phyloP scores from a whole-genome alignment of 2,329 filamentous ascomycete species.

The Aspergillus alliaceus region DNA sequence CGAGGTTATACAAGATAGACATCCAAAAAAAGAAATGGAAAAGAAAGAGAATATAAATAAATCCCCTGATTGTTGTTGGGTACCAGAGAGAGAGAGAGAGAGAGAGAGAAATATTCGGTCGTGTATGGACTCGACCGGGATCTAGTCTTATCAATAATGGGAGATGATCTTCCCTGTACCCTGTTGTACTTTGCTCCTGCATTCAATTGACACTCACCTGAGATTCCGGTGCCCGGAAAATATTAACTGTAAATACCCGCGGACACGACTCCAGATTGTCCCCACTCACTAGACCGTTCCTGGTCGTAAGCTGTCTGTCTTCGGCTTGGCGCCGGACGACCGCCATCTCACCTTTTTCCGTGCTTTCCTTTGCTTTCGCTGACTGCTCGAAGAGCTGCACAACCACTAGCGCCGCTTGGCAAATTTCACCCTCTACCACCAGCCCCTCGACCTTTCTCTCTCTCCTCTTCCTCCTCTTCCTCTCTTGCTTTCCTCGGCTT shows the following conservation, averaged over 20 bases:
- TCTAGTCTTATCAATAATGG: neutral
- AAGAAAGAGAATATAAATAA: neutral
- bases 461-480: slow-evolving; percentile 12
- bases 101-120: neutral
- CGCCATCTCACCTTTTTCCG: slow-evolving; percentile 25
- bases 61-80: no score
- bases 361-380: slow-evolving; percentile 23
- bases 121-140: neutral
- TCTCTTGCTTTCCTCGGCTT: slow-evolving; percentile 13
- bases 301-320: slow-evolving; percentile 25
- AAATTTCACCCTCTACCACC: slow-evolving; percentile 30
- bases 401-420: slow-evolving; percentile 38
- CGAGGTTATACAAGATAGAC: no score
- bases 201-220: slow-evolving; percentile 5
- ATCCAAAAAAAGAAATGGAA: no score
- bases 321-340: slow-evolving; percentile 26
- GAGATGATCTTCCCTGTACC: neutral
- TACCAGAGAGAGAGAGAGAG: neutral
- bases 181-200: slow-evolving; percentile 5
- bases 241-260: slow-evolving; percentile 29
- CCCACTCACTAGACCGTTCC: slow-evolving; percentile 29
- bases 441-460: slow-evolving; percentile 31
- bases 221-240: slow-evolving; percentile 24
- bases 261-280: slow-evolving; percentile 26
- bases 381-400: slow-evolving; percentile 32